Conservation (phyloP, 371 early-diverging fungal genomes). For the Mortierella sp. region DNA sequence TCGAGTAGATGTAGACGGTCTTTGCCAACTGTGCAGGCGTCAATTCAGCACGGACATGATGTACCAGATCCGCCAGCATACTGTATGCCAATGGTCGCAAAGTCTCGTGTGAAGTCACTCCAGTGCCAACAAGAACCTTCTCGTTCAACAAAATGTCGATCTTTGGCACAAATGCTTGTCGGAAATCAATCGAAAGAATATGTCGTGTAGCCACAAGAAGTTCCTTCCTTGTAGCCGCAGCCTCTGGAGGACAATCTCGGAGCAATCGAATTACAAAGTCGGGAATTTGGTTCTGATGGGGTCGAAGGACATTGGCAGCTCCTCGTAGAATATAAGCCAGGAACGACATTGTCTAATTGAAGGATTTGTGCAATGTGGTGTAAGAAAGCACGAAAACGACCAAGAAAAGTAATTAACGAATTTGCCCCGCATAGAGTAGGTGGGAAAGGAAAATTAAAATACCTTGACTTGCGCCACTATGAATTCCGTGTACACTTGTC, state of each 20-base stretch:
- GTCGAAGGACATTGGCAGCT: conserved; percentile 74
- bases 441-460: neutral
- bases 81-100: conserved; percentile 92
- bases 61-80: conserved; percentile 95
- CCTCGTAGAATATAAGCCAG: conserved; percentile 93
- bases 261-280: conserved; percentile 88
- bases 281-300: conserved; percentile 86
- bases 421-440: too few species aligned
- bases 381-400: too few species aligned
- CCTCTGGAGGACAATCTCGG: conserved; percentile 94
- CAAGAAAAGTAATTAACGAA: too few species aligned
- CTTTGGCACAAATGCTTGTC: conserved; percentile 86
- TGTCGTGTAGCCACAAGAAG: conserved; percentile 95
- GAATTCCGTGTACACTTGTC: conserved; percentile 82
- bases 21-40: conserved; percentile 78
- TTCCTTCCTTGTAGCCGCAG: conserved; percentile 94
- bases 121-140: conserved; percentile 91
- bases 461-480: conserved; percentile 92
- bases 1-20: conserved; percentile 90
- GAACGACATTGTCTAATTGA: conserved; percentile 90
- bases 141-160: conserved; percentile 91
- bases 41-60: conserved; percentile 91
- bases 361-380: neutral
- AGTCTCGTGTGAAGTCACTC: conserved; percentile 93
- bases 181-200: conserved; percentile 91